phyloP scores from a whole-genome alignment of 176 grass and related monocot genomes.

The Tillandsia fasciculata region DNA sequence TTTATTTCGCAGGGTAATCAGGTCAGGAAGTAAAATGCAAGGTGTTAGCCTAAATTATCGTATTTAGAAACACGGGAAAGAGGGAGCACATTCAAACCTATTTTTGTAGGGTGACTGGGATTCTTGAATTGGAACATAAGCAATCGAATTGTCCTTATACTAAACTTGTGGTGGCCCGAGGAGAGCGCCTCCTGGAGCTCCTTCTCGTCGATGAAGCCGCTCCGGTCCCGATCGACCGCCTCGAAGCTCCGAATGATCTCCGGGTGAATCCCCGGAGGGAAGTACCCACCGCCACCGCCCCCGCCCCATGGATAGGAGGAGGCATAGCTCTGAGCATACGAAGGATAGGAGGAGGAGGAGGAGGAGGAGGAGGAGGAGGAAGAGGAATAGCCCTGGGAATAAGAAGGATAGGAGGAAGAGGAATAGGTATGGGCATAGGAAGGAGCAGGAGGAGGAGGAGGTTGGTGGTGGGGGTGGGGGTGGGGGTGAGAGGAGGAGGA shows the following conservation, averaged over 20 bases:
- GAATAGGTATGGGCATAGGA: background rate
- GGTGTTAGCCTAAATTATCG: background rate
- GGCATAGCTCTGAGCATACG: constrained; percentile 18
- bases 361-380: background rate
- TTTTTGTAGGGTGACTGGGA: constrained; percentile 28
- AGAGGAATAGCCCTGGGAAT: background rate
- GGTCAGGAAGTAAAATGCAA: background rate
- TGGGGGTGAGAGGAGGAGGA: background rate
- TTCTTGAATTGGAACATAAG: constrained; percentile 70
- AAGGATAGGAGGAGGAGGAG: constrained; percentile 7
- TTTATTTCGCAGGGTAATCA: background rate
- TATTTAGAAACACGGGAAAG: background rate
- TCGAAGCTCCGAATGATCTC: constrained; percentile 61
- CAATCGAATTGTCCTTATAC: constrained; percentile 64
- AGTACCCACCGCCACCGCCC: constrained; percentile 1
- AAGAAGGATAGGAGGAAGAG: background rate
- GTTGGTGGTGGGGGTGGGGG: background rate
- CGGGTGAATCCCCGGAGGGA: constrained; percentile 66
- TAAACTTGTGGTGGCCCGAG: constrained; percentile 43
- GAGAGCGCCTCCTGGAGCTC: constrained; percentile 82
- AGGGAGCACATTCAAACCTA: constrained; percentile 23
- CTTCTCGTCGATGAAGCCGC: constrained; percentile 62
- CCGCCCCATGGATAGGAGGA: constrained; percentile 7
- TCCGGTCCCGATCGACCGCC: constrained; percentile 64
- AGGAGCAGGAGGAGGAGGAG: background rate